These are phyloP conservation scores for Colletotrichum sp. DNA, from an alignment of 2,329 filamentous ascomycete species.

Conservation along the genomic window DNA sequence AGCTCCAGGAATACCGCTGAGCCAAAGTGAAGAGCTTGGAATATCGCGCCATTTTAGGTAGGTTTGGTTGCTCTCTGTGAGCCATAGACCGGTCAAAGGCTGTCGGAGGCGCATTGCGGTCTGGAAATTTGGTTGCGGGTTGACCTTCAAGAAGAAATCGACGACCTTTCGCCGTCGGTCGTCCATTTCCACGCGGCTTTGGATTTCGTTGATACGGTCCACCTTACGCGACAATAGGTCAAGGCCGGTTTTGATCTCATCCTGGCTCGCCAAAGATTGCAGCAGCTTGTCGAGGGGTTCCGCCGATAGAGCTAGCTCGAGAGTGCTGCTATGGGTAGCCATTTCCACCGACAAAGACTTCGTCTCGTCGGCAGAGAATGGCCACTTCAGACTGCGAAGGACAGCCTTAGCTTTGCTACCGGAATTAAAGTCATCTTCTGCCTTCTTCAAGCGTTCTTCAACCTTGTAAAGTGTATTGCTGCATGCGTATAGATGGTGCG, in stretches of 20 bases:
- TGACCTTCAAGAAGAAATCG: background rate
- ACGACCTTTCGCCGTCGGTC: accelerated
- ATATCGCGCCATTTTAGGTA: background rate
- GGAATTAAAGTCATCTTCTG: background rate
- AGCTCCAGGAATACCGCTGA: background rate
- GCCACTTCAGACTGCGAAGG: background rate
- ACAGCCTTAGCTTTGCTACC: background rate
- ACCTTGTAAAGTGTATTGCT: background rate
- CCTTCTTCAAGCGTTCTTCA: background rate
- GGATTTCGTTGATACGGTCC: background rate
- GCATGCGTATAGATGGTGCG: background rate
- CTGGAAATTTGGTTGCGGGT: background rate
- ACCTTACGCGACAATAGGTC: accelerated
- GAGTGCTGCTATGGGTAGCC: background rate
- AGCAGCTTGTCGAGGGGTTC: background rate
- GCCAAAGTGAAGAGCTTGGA: background rate
- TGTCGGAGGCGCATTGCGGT: background rate
- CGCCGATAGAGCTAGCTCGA: background rate
- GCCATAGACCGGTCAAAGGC: background rate
- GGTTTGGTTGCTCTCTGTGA: background rate
- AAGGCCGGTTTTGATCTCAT: background rate
- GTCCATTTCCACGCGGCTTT: background rate
- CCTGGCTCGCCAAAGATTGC: background rate
- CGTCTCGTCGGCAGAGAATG: background rate
- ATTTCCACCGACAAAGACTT: background rate